phyloP scores from a whole-genome alignment of 768 basidiomycete genomes.

The Coprinopsis cinerea region DNA sequence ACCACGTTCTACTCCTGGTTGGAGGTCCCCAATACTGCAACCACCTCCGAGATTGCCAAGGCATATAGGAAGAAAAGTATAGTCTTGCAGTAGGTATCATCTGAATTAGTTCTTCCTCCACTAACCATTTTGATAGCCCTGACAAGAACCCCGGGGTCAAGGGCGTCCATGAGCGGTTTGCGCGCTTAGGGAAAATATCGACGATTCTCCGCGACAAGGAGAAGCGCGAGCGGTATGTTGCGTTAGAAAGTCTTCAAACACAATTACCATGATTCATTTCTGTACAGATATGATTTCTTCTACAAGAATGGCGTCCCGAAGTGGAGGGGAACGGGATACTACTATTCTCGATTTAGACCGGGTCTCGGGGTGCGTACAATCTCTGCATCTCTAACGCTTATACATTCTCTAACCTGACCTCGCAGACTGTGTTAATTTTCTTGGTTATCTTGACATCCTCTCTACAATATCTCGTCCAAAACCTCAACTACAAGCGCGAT shows the following conservation, averaged over 20 bases:
- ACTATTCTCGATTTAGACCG: conserved; percentile 95
- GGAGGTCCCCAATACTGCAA: conserved; percentile 69
- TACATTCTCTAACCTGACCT: conserved; percentile 6
- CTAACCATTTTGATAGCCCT: conserved; percentile 46
- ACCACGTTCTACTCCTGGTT: conserved; percentile 97
- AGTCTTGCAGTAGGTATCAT: conserved; percentile 68
- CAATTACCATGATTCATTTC: conserved; percentile 5
- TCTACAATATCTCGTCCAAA: conserved; percentile 77
- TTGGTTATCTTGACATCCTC: conserved; percentile 70
- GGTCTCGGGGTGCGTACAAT: conserved; percentile 60
- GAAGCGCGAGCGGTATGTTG: conserved; percentile 65
- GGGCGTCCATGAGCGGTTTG: conserved; percentile 81
- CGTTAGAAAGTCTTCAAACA: not conserved
- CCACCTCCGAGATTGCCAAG: conserved; percentile 72
- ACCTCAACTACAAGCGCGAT: conserved; percentile 72
- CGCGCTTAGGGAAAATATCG: conserved; percentile 82
- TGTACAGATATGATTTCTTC: conserved; percentile 79
- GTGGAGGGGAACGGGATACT: conserved; percentile 96
- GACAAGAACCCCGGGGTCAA: conserved; percentile 92
- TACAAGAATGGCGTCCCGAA: conserved; percentile 96
- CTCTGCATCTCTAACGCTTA: not conserved
- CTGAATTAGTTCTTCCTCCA: not conserved
- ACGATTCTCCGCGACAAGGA: conserved; percentile 75
- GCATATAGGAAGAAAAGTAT: conserved; percentile 92
- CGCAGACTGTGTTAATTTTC: conserved; percentile 71